These are phyloP conservation scores for Lipomyces chichibuensis DNA, from an alignment of 805 yeast species.

Conservation along the genomic window DNA sequence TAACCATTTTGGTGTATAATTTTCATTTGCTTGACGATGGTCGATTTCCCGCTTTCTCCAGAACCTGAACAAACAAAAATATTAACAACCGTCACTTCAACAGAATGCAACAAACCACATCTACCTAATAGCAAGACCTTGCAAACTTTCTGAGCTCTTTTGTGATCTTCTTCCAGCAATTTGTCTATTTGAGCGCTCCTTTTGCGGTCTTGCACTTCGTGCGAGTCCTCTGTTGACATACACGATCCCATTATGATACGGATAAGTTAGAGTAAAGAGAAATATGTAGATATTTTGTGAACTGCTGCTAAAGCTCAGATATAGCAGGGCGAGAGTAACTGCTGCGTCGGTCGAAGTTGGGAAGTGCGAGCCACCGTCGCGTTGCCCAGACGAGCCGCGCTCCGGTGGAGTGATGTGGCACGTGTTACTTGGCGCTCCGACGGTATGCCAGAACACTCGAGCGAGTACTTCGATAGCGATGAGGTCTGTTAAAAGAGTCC, in stretches of 20 bases:
- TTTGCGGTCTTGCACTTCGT: slow-evolving; percentile 25
- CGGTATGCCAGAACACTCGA: too few relatives aligned
- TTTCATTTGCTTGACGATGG: slow-evolving; percentile 80
- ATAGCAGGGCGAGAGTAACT: too few relatives aligned
- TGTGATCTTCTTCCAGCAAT: slow-evolving; percentile 33
- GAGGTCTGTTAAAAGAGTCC: too few relatives aligned
- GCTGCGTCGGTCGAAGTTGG: too few relatives aligned
- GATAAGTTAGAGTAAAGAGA: neutral
- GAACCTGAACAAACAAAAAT: slow-evolving; percentile 51
- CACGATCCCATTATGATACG: slow-evolving; percentile 24
- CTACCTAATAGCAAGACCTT: slow-evolving; percentile 63
- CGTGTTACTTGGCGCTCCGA: too few relatives aligned
- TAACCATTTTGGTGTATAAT: slow-evolving; percentile 75
- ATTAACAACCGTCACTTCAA: neutral
- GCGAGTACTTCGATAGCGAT: too few relatives aligned
- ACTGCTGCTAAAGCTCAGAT: too few relatives aligned
- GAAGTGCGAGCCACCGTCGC: too few relatives aligned
- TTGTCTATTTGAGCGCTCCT: slow-evolving; percentile 31
- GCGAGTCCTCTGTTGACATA: slow-evolving; percentile 19
- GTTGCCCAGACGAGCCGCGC: too few relatives aligned
- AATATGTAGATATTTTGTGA: too few relatives aligned
- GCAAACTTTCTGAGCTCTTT: slow-evolving; percentile 50
- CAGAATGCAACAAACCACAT: neutral
- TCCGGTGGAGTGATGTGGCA: too few relatives aligned
- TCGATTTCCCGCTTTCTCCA: slow-evolving; percentile 84